phyloP scores from a whole-genome alignment of 83 land plant species.

The Picea abies region DNA sequence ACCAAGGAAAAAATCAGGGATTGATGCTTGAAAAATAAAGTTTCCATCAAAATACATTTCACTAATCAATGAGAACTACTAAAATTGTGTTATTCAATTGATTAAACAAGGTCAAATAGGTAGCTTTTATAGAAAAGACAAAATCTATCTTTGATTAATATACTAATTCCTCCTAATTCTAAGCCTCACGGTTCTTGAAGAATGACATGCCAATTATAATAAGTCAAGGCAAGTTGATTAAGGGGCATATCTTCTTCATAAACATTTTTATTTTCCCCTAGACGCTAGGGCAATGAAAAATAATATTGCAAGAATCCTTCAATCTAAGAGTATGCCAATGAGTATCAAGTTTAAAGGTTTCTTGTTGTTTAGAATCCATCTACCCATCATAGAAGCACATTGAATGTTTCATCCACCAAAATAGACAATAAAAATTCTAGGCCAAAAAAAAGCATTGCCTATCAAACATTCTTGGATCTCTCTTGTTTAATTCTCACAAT shows the following conservation, averaged over 20 bases:
- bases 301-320: not conserved
- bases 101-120: not conserved
- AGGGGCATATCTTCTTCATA: not conserved
- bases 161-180: not conserved
- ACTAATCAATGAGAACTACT: not conserved
- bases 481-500: not conserved
- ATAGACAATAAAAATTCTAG: not conserved
- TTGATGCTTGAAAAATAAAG: too few relatives aligned
- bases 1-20: too few relatives aligned
- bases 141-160: not conserved
- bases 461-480: not conserved
- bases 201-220: not conserved
- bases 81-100: not conserved
- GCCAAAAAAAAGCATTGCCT: not conserved
- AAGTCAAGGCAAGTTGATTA: not conserved
- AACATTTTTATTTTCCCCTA: not conserved
- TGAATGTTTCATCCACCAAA: not conserved
- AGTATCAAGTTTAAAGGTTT: not conserved
- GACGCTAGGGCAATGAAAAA: not conserved
- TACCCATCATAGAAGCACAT: not conserved
- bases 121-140: not conserved
- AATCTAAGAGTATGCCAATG: not conserved
- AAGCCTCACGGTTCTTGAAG: not conserved
- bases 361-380: not conserved
- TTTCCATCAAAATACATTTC: too few relatives aligned